Percentiles rank a stretch among this genome's conserved stretches.
Conservation (phyloP, 257 asterid species). For the Solanum etuberosum region DNA sequence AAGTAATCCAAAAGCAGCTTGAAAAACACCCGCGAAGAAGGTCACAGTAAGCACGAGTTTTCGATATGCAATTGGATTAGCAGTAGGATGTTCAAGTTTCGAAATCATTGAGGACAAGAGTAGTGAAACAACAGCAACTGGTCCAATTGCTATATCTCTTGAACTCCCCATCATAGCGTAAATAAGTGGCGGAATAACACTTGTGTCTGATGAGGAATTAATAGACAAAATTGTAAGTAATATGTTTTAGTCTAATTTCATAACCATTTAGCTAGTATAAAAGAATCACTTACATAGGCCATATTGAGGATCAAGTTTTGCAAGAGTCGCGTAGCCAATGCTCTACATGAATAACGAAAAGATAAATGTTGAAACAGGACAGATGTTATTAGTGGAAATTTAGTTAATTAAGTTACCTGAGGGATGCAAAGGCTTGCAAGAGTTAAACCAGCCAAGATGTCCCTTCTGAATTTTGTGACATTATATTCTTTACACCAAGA, state of each 20-base stretch:
- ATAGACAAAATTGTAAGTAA: neutral
- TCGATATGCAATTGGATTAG: constrained; percentile 37
- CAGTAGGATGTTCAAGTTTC: constrained; percentile 17
- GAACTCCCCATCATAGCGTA: constrained; percentile 33
- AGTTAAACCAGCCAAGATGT: constrained; percentile 29
- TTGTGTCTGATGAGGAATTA: constrained; percentile 12
- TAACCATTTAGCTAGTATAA: neutral
- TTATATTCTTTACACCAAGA: constrained; percentile 19
- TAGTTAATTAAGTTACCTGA: constrained; percentile 7
- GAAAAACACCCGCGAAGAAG: constrained; percentile 46
- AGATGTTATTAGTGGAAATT: neutral
- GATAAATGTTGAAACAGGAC: neutral
- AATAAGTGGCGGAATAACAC: constrained; percentile 34
- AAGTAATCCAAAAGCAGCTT: constrained; percentile 55
- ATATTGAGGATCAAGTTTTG: constrained; percentile 34
- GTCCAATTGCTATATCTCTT: constrained; percentile 37
- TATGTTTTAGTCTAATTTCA: neutral
- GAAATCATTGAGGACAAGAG: constrained; percentile 25
- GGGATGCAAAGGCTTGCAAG: constrained; percentile 44
- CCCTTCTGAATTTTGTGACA: constrained; percentile 14
- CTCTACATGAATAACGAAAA: constrained; percentile 6
- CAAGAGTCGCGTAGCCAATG: constrained; percentile 32
- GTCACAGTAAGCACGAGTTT: constrained; percentile 67
- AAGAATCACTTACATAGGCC: constrained; percentile 27
- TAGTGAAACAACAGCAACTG: constrained; percentile 36